phyloP scores from a whole-genome alignment of 2,329 filamentous ascomycete genomes.

The Colletotrichum sp. region DNA sequence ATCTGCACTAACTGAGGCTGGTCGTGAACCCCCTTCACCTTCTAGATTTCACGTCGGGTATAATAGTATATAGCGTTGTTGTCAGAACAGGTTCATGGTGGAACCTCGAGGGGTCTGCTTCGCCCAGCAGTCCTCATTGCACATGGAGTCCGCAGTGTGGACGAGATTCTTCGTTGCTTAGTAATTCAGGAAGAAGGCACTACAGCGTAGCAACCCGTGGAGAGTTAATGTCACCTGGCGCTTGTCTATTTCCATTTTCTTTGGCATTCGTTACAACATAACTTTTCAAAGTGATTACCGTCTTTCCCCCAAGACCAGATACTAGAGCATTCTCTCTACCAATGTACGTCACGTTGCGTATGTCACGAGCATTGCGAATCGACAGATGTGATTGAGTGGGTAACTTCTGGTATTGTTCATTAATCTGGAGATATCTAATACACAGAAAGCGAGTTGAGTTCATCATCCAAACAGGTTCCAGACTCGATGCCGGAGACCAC shows the following conservation, averaged over 20 bases:
- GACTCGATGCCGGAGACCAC: not conserved
- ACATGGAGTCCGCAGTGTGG: not conserved
- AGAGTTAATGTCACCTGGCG: not conserved
- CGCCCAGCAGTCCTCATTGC: not conserved
- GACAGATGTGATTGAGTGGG: conserved; percentile 52
- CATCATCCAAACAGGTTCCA: conserved; percentile 31
- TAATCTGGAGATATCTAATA: conserved; percentile 58
- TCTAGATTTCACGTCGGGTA: not conserved
- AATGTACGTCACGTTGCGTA: too few relatives aligned
- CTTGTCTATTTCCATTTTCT: too few relatives aligned
- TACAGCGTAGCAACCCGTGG: not conserved
- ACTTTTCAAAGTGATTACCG: too few relatives aligned
- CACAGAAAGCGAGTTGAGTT: conserved; percentile 69
- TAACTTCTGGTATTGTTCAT: conserved; percentile 70
- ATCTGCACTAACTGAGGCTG: not conserved
- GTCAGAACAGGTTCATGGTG: not conserved
- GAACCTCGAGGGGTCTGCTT: not conserved
- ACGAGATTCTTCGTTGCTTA: not conserved
- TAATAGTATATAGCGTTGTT: not conserved
- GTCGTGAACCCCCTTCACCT: not conserved
- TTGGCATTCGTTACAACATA: too few relatives aligned
- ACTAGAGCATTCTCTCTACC: too few relatives aligned
- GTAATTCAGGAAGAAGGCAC: not conserved
- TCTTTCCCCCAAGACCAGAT: too few relatives aligned
- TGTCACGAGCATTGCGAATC: not conserved